Evolutionary conservation across 139 green algal species (phyloP).

Genomic region (Nannochloris sp.): DNA sequence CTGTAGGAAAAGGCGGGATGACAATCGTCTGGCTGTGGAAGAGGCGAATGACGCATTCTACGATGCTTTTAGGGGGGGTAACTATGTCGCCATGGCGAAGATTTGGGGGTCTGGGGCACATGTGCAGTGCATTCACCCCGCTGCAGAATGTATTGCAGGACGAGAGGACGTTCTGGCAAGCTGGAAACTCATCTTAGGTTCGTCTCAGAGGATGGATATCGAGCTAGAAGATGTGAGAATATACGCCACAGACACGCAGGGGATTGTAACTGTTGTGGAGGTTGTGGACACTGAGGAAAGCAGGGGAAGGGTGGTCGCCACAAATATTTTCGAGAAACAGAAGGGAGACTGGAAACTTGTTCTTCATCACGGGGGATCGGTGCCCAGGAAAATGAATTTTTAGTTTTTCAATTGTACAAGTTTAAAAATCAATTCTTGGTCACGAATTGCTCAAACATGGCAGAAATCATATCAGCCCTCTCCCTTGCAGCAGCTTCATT

Average conservation of each 20-base stretch:
- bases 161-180: constrained; percentile 60
- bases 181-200: constrained; percentile 58
- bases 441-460: background rate
- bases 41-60: constrained; percentile 79
- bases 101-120: constrained; percentile 73
- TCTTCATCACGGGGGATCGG: constrained; percentile 59
- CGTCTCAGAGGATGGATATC: constrained; percentile 46
- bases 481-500: constrained; percentile 1
- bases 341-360: constrained; percentile 59
- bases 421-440: no score
- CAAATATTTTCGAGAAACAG: constrained; percentile 83
- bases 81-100: constrained; percentile 53
- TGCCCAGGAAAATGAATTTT: background rate
- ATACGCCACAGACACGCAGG: constrained; percentile 31
- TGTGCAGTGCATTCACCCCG: constrained; percentile 75
- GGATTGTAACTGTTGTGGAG: constrained; percentile 71
- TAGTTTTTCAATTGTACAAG: background rate
- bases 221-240: constrained; percentile 64
- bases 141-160: constrained; percentile 52
- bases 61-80: constrained; percentile 53
- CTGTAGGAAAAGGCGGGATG: constrained; percentile 25
- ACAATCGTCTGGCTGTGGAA: constrained; percentile 55
- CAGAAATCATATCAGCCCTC: constrained; percentile 5
- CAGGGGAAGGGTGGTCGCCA: constrained; percentile 55
- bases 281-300: constrained; percentile 55